A percentile compares a stretch with the other conserved stretches of the same genome.
Evolutionary conservation across 2,329 filamentous ascomycete species (phyloP).

Genomic region (Ascochyta pisi): DNA sequence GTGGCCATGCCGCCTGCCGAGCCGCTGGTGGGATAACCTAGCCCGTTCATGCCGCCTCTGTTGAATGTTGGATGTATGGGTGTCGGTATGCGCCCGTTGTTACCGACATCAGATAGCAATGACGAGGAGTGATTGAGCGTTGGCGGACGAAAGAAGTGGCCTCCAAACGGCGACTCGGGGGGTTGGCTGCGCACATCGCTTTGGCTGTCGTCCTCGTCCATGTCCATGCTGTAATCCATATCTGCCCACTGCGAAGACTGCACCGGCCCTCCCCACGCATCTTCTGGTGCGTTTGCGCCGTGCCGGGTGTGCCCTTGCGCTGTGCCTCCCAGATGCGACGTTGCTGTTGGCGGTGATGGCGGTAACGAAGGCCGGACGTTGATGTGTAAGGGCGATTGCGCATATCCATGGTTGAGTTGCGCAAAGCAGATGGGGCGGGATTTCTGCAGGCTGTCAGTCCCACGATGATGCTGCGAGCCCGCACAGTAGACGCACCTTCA

Average conservation of each 20-base stretch:
- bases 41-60: conserved; percentile 34
- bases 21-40: conserved; percentile 39
- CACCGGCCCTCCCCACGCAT: conserved; percentile 20
- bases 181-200: conserved; percentile 45
- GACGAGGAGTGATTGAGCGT: conserved; percentile 44
- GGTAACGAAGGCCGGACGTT: conserved; percentile 32
- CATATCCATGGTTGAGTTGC: conserved; percentile 27
- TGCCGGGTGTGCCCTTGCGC: conserved; percentile 36
- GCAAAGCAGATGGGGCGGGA: conserved; percentile 33
- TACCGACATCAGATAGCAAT: conserved; percentile 24
- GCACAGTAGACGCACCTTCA: conserved; percentile 35
- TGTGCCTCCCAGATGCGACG: conserved; percentile 37
- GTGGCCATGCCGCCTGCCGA: conserved; percentile 33
- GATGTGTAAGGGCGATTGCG: conserved; percentile 27
- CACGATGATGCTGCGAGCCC: not conserved
- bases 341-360: conserved; percentile 37
- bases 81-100: conserved; percentile 47
- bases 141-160: conserved; percentile 41
- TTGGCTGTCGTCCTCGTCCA: conserved; percentile 47
- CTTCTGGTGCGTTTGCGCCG: not conserved
- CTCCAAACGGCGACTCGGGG: conserved; percentile 43
- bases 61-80: conserved; percentile 50
- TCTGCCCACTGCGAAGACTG: conserved; percentile 31
- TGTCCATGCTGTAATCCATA: conserved; percentile 46
- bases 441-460: conserved; percentile 33